Conservation (phyloP, 805 yeast species). For the Kluyveromyces dobzhanskii region DNA sequence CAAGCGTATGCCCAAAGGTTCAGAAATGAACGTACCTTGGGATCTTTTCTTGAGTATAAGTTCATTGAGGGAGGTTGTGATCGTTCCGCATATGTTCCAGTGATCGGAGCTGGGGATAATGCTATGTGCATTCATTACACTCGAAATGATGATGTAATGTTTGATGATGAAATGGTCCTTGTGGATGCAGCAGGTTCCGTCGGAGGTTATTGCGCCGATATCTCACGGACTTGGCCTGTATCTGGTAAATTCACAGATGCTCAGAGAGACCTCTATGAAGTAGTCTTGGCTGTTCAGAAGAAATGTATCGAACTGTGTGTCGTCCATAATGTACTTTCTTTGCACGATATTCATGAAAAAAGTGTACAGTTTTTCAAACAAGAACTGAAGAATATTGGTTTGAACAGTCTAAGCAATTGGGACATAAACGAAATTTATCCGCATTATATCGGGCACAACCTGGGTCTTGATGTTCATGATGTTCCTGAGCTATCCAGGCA, state of each 20-base stretch:
- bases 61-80: slow-evolving; percentile 87
- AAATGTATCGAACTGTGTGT: slow-evolving; percentile 66
- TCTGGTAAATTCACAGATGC: slow-evolving; percentile 64
- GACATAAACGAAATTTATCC: slow-evolving; percentile 65
- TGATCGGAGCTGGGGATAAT: slow-evolving; percentile 88
- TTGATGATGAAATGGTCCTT: slow-evolving; percentile 72
- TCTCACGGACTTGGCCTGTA: slow-evolving; percentile 94
- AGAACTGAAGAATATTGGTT: slow-evolving; percentile 70
- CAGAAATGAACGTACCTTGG: slow-evolving; percentile 66
- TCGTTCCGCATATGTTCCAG: slow-evolving; percentile 85
- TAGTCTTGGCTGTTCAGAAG: slow-evolving; percentile 76
- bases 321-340: slow-evolving; percentile 40
- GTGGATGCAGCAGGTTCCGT: slow-evolving; percentile 92
- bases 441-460: slow-evolving; percentile 91
- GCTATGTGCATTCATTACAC: slow-evolving; percentile 92
- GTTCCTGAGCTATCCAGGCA: slow-evolving; percentile 56
- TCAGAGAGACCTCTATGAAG: slow-evolving; percentile 81
- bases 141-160: slow-evolving; percentile 75
- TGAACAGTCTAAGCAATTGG: slow-evolving; percentile 40
- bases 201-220: slow-evolving; percentile 95
- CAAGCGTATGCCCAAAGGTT: slow-evolving; percentile 66
- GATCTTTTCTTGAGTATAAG: slow-evolving; percentile 71
- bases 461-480: slow-evolving; percentile 90
- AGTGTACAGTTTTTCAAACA: slow-evolving; percentile 51
- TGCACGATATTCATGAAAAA: slow-evolving; percentile 68